A percentile compares a stretch with the other conserved stretches of the same genome.
phyloP scores from a whole-genome alignment of 768 basidiomycete species.

The Boletus vinaceobasis region DNA sequence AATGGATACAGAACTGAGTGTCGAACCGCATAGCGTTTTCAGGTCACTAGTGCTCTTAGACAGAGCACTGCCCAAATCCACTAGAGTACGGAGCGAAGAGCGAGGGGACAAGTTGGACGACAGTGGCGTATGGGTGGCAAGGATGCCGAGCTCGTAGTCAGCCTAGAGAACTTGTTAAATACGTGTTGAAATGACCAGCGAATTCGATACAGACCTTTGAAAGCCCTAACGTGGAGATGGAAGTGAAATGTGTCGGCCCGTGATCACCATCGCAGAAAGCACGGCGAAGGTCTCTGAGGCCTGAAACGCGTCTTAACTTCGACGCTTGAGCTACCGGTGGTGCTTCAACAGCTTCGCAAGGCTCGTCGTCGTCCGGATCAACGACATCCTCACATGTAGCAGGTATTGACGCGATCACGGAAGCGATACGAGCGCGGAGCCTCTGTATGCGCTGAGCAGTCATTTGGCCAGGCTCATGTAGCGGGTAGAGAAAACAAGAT shows the following conservation, averaged over 20 bases:
- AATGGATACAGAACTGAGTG: slow-evolving; percentile 20
- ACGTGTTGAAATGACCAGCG: neutral
- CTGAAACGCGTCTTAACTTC: slow-evolving; percentile 25
- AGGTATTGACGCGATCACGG: slow-evolving; percentile 25
- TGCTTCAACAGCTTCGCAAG: neutral
- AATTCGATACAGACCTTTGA: slow-evolving; percentile 17
- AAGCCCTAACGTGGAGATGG: slow-evolving; percentile 2
- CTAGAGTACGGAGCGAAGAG: slow-evolving; percentile 26
- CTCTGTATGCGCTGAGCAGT: slow-evolving; percentile 20
- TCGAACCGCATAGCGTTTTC: slow-evolving; percentile 20
- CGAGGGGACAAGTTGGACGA: slow-evolving; percentile 11
- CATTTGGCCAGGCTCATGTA: slow-evolving; percentile 25
- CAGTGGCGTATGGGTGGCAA: slow-evolving; percentile 2
- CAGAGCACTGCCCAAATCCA: slow-evolving; percentile 9
- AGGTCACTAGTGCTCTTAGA: slow-evolving; percentile 7
- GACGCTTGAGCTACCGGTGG: neutral
- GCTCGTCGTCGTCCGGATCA: slow-evolving; percentile 6
- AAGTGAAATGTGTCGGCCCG: slow-evolving; percentile 4
- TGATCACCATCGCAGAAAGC: slow-evolving; percentile 19
- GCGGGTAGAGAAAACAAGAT: slow-evolving; percentile 10
- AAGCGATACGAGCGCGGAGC: slow-evolving; percentile 29
- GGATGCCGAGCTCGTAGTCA: slow-evolving; percentile 22
- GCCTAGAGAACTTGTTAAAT: slow-evolving; percentile 11
- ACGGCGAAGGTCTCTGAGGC: slow-evolving; percentile 22
- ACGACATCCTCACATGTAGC: slow-evolving; percentile 22